Base-by-base conservation (phyloP, 2,329 filamentous ascomycete species). In the Aureobasidium pullulans region DNA sequence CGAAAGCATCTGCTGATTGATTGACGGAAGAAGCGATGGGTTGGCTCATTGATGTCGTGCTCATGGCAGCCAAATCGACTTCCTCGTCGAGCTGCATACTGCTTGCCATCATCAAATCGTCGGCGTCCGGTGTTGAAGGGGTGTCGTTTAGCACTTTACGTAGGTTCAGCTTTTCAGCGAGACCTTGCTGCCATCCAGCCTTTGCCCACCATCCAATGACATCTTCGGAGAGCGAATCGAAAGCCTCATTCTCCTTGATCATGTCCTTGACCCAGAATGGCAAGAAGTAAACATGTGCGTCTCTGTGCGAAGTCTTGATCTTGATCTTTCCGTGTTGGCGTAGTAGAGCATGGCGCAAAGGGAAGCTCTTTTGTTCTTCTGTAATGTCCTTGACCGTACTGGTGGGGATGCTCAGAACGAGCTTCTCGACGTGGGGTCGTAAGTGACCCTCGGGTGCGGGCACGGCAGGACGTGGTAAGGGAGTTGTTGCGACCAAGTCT, bases 201-300 rank as follows among this genome's bases (percentile, higher is more conserved):
- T 97, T 97, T 36, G 92, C 90, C 91, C 92, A 96, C 88, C 90
- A 96, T 6, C 92, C 91, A 15, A 97, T 79, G 6, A 96, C 84
- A 68, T 97, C 93, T 71, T 97, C 93, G 34, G 88, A 89, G 49
- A 99, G 85, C 59, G 87, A 95, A 67, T 96, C 89, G 63, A 99
- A 84, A 10, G 82, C 85, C 32, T 92, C 87, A 67, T 96, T 95
- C 62, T 81, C 79, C 60, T 84, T 82, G 43, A 95, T 84, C 71
- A 96, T 88, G 57, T 95, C 87, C 67, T 96, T 83, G 8, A 96
- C 82, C 93, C 94, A 97, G 65, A 84, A 85, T 0, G 94, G 94
- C 65, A 99, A 89, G 63, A 99, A 84, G 73, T 99, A 99, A 60
- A 97, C 87, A 70, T 97, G 93, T 0, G 93, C 89, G 71, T 97